Conservation (phyloP, 1,284 basidiomycete species). For the Naganishia sp. region DNA sequence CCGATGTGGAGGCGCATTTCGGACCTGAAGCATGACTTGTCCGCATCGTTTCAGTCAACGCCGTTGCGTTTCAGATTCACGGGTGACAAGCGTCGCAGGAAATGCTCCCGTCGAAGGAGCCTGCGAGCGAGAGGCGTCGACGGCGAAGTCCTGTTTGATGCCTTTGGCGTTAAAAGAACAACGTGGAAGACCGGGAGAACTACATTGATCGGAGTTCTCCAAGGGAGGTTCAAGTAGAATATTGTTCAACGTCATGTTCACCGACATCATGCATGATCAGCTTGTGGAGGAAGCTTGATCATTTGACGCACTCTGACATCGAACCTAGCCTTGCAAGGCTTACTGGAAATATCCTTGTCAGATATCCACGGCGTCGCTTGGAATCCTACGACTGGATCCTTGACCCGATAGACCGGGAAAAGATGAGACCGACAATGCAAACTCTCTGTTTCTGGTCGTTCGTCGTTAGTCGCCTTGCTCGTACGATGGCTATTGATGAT, state of each 20-base stretch:
- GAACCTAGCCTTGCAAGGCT: too few species aligned
- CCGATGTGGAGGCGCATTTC: conserved; percentile 5
- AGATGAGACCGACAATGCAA: background rate
- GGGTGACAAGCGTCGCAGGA: background rate
- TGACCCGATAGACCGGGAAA: background rate
- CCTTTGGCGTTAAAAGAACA: background rate
- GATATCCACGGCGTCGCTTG: background rate
- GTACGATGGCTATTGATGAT: conserved; percentile 10
- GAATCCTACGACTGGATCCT: too few species aligned
- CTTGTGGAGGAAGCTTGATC: too few species aligned
- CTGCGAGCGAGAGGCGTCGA: background rate
- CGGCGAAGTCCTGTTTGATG: background rate
- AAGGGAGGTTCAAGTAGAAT: background rate
- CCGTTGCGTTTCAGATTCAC: background rate
- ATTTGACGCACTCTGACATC: background rate
- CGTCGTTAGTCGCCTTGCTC: background rate
- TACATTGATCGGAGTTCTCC: too few species aligned
- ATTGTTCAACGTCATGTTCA: background rate
- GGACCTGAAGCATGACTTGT: background rate
- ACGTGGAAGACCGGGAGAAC: background rate
- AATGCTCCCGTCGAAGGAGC: background rate
- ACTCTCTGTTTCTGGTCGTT: background rate
- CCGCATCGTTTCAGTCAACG: background rate
- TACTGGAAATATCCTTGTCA: too few species aligned
- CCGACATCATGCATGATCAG: too few species aligned